A percentile compares a stretch with the other conserved stretches of the same genome.
Conservation (phyloP, 352 stramenopile species). For the Pythium sukuiense region DNA sequence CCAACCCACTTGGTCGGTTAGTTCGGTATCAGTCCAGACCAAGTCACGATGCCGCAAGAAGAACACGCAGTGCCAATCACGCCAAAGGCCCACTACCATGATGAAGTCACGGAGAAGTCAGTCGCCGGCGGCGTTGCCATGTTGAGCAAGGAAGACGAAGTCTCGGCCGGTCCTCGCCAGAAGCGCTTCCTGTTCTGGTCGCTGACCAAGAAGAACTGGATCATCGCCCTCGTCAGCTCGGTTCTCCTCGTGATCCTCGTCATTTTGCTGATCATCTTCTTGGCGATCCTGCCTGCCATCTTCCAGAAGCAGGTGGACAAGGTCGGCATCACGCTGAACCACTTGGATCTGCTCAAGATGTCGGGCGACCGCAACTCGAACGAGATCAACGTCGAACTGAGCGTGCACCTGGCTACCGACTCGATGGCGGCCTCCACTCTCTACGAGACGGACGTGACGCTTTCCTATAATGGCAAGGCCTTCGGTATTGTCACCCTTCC, state of each 20-base stretch:
- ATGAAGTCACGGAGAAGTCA: constrained; percentile 2
- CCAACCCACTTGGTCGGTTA: not conserved
- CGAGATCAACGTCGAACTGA: constrained; percentile 50
- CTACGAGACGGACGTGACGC: constrained; percentile 43
- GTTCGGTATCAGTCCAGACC: not conserved
- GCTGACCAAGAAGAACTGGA: constrained; percentile 57
- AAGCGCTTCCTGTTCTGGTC: constrained; percentile 56
- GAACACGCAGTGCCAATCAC: constrained; percentile 1
- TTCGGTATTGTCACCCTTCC: constrained; percentile 57
- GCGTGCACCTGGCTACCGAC: constrained; percentile 53
- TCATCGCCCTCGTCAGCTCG: constrained; percentile 42
- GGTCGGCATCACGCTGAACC: constrained; percentile 60
- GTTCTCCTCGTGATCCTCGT: constrained; percentile 47
- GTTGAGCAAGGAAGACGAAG: constrained; percentile 3
- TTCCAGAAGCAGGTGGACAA: constrained; percentile 69
- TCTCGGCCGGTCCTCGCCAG: constrained; percentile 4
- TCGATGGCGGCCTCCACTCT: constrained; percentile 43
- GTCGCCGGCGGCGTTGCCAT: not conserved
- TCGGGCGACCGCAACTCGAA: constrained; percentile 33
- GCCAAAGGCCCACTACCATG: constrained; percentile 3
- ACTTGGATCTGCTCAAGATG: constrained; percentile 61
- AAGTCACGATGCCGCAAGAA: constrained; percentile 6
- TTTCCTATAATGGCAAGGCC: constrained; percentile 45
- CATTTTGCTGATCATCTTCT: constrained; percentile 61
- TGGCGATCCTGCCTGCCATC: constrained; percentile 52